Base-by-base conservation (phyloP, 805 yeast genomes). In the Komagataella populi region DNA sequence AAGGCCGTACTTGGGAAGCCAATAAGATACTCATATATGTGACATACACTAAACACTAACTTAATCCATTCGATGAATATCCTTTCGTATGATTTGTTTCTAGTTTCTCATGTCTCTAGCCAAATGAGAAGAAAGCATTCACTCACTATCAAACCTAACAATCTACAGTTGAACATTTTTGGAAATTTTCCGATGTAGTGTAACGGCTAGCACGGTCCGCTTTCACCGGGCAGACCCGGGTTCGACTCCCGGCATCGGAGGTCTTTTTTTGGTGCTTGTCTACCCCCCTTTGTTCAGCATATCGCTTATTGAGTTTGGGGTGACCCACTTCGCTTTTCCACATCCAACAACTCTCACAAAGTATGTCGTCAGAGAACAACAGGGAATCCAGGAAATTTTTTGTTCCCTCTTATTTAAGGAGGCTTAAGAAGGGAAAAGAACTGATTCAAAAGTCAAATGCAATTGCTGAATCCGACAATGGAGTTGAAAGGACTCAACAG, bases 171-270 rank as follows among this genome's bases (percentile, higher is more conserved):
- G 39, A 30, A 1, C 1, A 14, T 30, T 30, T 30, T 30, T 30
- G 39, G 39, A 30, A 30, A 30, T 10, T 30, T 80, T 80, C 84
- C 85, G 85, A 78, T 80, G 74, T 81, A 79, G 86, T 80, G 85
- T 81, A 80, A 80, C 83, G 86, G 86, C 81, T 80, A 81, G 80
- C 86, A 81, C 82, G 84, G 84, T 78, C 77, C 84, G 84, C 86
- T 81, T 80, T 81, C 86, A 81, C 86, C 84, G 85, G 77, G 85
- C 83, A 80, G 70, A 75, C 80, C 82, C 83, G 86, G 85, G 86
- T 81, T 81, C 86, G 84, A 81, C 84, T 80, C 86, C 86, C 86
- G 83, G 87, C 74, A 79, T 78, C 84, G 86, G 86, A 81, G 76
- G 20, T n/a, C 12, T n/a, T 44, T 44, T 44, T 44, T 44, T 44